Base-by-base conservation (phyloP, 495 filamentous ascomycete genomes). In the Lentithecium fluviatile region DNA sequence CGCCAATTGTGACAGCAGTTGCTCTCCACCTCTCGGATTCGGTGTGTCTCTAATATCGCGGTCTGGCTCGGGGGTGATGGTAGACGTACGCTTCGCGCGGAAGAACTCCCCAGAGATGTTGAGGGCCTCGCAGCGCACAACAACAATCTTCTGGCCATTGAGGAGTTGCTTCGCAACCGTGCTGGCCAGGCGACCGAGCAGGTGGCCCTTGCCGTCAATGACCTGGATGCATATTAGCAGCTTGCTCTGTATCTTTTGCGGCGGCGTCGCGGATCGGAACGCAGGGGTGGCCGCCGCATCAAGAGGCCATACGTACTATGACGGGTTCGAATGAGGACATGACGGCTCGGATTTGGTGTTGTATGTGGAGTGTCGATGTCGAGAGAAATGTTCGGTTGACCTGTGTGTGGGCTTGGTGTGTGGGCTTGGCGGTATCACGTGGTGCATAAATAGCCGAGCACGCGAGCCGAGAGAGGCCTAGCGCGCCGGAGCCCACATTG, bases 21-120 rank as follows among this genome's bases (percentile, higher is more conserved):
- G 46, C 24, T 6, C 6, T 49, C 36, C 63, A 23, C 10, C 29
- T 32, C 29, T 32, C n/a, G 26, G 56, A 52, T 48, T 32, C 37
- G 50, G 45, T 53, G 58, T 45, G 36, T 45, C 53, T 50, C n/a
- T 32, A 10, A 10, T 32, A 10, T 32, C 10, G 29, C 29, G 29
- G 25, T 48, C 20, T 52, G 2, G 17, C 3, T 17, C 21, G 42
- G 1, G 51, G 1, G 7, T 20, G 17, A 26, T 29, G 58, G 20
- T 54, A 51, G 76, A 93, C 94, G 80, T 95, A 98, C 94, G 87
- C 86, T 98, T 98, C 72, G 92, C 86, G 74, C 94, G 90, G 87
- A 97, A 98, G 89, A 98, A 98, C 82, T 97, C 94, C 82, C 94
- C 94, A 71, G 94, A 98, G 85, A 98, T 97, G 86, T 97, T 97